Evolutionary conservation across 2,329 filamentous ascomycete genomes (phyloP), one percentile per base, ranked within the genome.

Genomic region (Beauveria bassiana): DNA sequence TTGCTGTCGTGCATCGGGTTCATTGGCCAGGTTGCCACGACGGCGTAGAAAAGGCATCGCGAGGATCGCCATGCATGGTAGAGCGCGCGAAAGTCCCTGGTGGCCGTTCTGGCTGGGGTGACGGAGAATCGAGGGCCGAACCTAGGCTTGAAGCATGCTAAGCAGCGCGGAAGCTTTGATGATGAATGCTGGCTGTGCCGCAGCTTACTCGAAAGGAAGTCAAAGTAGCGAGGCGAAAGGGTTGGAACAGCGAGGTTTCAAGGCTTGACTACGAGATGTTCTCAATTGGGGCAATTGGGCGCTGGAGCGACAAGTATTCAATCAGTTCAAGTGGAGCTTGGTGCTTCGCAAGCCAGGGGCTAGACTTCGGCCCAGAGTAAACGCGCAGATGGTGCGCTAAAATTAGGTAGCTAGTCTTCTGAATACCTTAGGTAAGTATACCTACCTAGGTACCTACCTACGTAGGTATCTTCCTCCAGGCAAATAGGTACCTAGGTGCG

Each of bases 21-120:
- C 82, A 77, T 80, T 84, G 74, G 78, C 81, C 77, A 79, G 76
- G 68, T 80, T 82, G 75, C 81, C 82, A 72, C 81, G 82, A 73
- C 82, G 82, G 75, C 83, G 83, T 74, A 85, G 76, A 68, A 86
- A 83, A 69, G 83, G 81, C 83, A 86, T 86, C 69, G 66, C 74
- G 70, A 70, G 71, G 69, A 69, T 68, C 70, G 71, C 64, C 75
- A 54, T 59, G 56, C 75, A 77, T 78, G 70, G 65, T 74, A 72
- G 67, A 67, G 43, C 45, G 40, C 51, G 59, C 38, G 42, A 60
- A 58, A 45, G 28, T 51, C 46, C 53, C 42, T 49, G 47, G 46
- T 62, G 53, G 60, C 54, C 54, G 60, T 58, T 53, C 43, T 46
- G 53, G 47, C 60, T 57, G 40, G 47, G 59, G 51, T 31, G 49